Evolutionary conservation across 352 stramenopile genomes (phyloP), one percentile per base, ranked within the genome.

Genomic region (Phytophthora pluvialis): DNA sequence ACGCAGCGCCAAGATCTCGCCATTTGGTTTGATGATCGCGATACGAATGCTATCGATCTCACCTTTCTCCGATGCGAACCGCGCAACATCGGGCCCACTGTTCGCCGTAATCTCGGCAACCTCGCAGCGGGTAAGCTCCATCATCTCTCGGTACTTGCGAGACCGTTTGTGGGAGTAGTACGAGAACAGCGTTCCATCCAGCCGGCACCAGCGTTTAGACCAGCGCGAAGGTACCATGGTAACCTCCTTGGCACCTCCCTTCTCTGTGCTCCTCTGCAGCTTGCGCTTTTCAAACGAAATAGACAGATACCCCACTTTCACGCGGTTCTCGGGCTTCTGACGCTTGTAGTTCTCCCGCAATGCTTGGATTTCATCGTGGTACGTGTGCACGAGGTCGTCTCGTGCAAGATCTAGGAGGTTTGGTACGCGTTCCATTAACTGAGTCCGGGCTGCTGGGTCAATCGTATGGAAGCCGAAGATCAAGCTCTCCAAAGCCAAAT

Each of bases 271-370:
- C 32, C 64, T 64, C 36, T 80, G 79, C 31, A 81, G 78, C 48
- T 88, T 88, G 25, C 68, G 80, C 67, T 93, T 91, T 64, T 91
- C 84, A 35, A 90, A 90, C 11, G 84, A 88, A 52, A 94, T 83
- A 0, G 72, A 74, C 48, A 94, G 57, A 53, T 94, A 94, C 0
- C 86, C 86, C 8, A 89, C 86, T 59, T 94, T 94, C 16, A 94
- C 77, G 13, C 86, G 83, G 40, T 91, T 90, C 50, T 92, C 83
- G 0, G 86, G 86, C 21, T 82, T 80, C 44, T 93, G 82, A 0
- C 86, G 83, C 52, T 93, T 91, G 70, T 94, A 94, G 59, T 94
- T 94, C 55, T 94, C 86, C 26, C 86, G 86, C 11, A 94, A 64
- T 6, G 89, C 72, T 38, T 88, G 74, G 46, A 94, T 94, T 38